Evolutionary conservation across 2,329 filamentous ascomycete genomes (phyloP).

Genomic region (Metarhizium robertsii): DNA sequence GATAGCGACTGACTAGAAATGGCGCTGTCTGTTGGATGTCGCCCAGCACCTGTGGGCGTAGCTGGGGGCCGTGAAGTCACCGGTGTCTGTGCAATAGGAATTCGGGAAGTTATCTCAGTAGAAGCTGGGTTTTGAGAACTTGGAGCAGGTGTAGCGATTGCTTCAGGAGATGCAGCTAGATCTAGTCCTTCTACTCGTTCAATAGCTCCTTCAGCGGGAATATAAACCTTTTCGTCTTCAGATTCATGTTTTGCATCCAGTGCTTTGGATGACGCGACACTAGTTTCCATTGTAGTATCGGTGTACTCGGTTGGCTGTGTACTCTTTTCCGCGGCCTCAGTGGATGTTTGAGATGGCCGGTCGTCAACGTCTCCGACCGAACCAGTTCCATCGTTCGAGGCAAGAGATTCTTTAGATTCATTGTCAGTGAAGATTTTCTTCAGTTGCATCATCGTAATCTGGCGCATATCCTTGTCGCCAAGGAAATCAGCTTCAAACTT

Average conservation of each 20-base stretch:
- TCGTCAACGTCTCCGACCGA: conserved; percentile 45
- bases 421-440: conserved; percentile 93
- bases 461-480: conserved; percentile 91
- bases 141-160: conserved; percentile 12
- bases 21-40: conserved; percentile 11
- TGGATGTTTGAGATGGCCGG: conserved; percentile 33
- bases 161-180: conserved; percentile 29
- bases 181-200: conserved; percentile 42
- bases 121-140: conserved; percentile 2
- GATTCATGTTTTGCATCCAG: conserved; percentile 10
- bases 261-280: conserved; percentile 15
- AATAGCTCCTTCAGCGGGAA: conserved; percentile 25
- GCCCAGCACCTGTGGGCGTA: conserved; percentile 12
- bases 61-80: conserved; percentile 11
- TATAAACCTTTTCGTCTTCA: conserved; percentile 21
- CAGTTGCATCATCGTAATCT: conserved; percentile 83
- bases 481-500: conserved; percentile 92
- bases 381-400: conserved; percentile 56
- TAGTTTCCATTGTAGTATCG: conserved; percentile 24
- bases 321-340: conserved; percentile 37
- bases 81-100: background rate
- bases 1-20: conserved; percentile 21
- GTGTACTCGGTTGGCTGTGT: conserved; percentile 32
- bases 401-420: conserved; percentile 68
- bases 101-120: background rate